phyloP scores from a whole-genome alignment of 2,329 filamentous ascomycete genomes.

The Canariomyces notabilis region DNA sequence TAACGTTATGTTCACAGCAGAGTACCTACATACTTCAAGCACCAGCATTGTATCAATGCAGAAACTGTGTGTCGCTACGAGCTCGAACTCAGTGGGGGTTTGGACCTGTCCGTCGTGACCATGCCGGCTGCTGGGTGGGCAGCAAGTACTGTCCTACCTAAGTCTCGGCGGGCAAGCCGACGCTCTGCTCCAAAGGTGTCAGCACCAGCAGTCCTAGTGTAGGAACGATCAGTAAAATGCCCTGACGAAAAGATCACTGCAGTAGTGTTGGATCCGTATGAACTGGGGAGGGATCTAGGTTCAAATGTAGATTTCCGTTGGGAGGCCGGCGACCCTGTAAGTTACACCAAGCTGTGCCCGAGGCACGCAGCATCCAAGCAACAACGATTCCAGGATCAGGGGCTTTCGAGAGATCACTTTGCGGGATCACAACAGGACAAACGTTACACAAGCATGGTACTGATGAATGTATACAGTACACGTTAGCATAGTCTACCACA shows the following conservation, averaged over 20 bases:
- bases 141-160: slow-evolving; percentile 9
- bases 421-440: slow-evolving; percentile 6
- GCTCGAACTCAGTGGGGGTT: not conserved
- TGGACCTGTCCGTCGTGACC: too few species aligned
- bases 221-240: too few species aligned
- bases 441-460: too few species aligned
- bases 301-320: slow-evolving; percentile 9
- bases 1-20: too few species aligned
- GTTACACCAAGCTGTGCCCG: not conserved
- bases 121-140: not conserved
- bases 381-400: not conserved
- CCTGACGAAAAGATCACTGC: too few species aligned
- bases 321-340: slow-evolving; percentile 1
- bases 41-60: not conserved
- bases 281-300: slow-evolving; percentile 9
- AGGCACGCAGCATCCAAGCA: not conserved
- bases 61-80: too few species aligned
- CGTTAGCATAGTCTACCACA: too few species aligned
- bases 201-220: too few species aligned
- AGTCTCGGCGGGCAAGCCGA: slow-evolving; percentile 7
- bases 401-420: not conserved
- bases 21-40: not conserved
- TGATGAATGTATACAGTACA: too few species aligned
- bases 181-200: not conserved
- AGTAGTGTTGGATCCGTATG: too few species aligned